Evolutionary conservation across 2,329 filamentous ascomycete species (phyloP), one percentile per base, ranked within the genome.

Genomic region (Penicillium polonicum): DNA sequence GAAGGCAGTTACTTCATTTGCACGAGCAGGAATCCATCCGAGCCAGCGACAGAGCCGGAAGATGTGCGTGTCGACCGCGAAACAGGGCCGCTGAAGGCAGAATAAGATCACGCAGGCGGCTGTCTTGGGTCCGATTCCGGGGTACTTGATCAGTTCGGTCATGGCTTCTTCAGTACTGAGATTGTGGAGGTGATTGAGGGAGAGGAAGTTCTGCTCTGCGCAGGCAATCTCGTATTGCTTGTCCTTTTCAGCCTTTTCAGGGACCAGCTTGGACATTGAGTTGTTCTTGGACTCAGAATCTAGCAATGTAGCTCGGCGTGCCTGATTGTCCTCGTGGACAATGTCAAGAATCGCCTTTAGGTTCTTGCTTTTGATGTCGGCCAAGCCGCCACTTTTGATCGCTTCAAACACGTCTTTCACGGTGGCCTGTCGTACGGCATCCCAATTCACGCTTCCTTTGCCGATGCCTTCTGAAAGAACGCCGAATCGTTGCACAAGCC

Each of bases 341-440:
- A 86, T 85, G 51, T 91, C 83, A 9, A 95, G 78, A 36, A 91
- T 91, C 17, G 76, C 74, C 70, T 92, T 91, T 68, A 95, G 90
- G 63, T 87, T 80, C 52, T 82, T 86, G 58, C 85, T 87, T 73
- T 92, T 94, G 17, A 80, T 79, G n/a, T 83, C 82, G 2, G 85
- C 88, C 2, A 92, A 78, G 0, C 91, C 91, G 10, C 89, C 90
- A 8, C 77, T 75, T 64, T 85, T 86, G 68, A 94, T 91, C 0
- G 88, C 84, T 50, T 87, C 76, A 45, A 83, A 84, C n/a, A 94
- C 78, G 6, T 88, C 83, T 39, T 82, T 78, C 5, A 83, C 70
- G 1, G 83, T 72, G 2, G 86, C 84, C 27, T 77, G 72, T 23
- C 85, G 83, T 2, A 92, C 87, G 10, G 84, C 85, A 64, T 91